Base-by-base conservation (phyloP, 345 rosid species). In the Eucalyptus polybractea region DNA sequence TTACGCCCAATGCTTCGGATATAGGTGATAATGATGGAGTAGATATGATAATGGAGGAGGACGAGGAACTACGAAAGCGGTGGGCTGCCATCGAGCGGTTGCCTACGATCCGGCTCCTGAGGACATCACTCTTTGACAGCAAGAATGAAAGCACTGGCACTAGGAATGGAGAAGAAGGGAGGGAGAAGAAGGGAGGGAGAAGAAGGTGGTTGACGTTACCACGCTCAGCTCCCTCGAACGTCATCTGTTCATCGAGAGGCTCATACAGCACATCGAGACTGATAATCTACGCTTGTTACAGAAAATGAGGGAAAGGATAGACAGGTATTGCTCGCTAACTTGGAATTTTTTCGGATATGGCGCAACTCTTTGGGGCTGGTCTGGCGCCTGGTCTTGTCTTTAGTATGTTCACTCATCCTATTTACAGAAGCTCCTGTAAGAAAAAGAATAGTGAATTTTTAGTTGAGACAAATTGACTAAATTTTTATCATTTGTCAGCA, bases 11-110 rank as follows among this genome's bases (percentile, higher is more conserved):
- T 69, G 80, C 44, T 33, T 33, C 44, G 13, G 80, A 69, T 17
- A 5, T 33, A 33, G 80, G 80, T 17, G 80, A 69, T 33, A 33
- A 69, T 5, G 44, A 69, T 21, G 44, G 80, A 33, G 80, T 42
- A 11, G 85, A 40, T 76, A 21, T 47, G 47, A 40, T 40, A 22
- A 21, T 76, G 85, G 85, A 40, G 83, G 83, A 76, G 85, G 85
- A 76, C 15, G 47, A 76, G 24, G 85, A 21, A 21, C 47, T 40
- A 11, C 47, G 85, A 22, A 76, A 11, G 5, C 85, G 29, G 29
- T 97, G 98, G 98, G 95, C 94, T 88, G 95, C 91, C 50, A 90
- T 96, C 54, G 95, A 97, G 93, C 95, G 95, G 86, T 89, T 97
- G 12, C 98, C 99, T 1, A 94, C 98, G 42, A 88, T 88, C n/a